Base-by-base conservation (phyloP, 148 eudicot genomes). In the Rhododendron mucronatum region DNA sequence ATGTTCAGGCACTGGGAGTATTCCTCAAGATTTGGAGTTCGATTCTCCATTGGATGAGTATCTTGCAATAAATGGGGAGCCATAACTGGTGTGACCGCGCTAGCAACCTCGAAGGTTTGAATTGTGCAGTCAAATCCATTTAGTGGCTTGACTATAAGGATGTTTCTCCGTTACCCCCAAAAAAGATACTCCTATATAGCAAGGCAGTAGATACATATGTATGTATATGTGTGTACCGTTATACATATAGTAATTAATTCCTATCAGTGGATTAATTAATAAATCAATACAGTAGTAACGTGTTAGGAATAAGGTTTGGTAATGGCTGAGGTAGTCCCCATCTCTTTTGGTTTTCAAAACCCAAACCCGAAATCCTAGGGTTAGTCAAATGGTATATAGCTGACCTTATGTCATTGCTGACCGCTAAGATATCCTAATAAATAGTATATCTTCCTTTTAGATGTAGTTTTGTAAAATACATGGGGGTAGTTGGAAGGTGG, bases 401-500 rank as follows among this genome's bases (percentile, higher is more conserved):
- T 47, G 61, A 59, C 7, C 82, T 10, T 63, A 85, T 78, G 82
- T 78, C 48, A 75, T 37, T n/a, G 35, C 71, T 18, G 41, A 75
- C 48, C 74, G 15, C 57, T 18, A 51, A 41, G 47, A 39, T 61
- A 63, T 55, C 61, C 61, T 55, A 15, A 18, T 55, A 18, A 16
- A 55, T 7, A 15, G 21, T 53, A 73, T 73, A 20, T 39, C 28
- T 53, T 14, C 44, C 28, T 81, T 23, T 18, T 28, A 5, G 85
- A 48, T 76, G 77, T 45, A 37, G 45, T 74, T 37, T 35, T 85
- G 77, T 78, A n/a, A 80, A 33, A 74, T 82, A 79, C 86, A 88
- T 88, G 89, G 89, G 83, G 59, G 82, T 85, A 37, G 89, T 81
- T 88, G 89, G 65, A 81, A 69, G 71, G 10, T 79, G 21, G 16